A percentile compares a stretch with the other conserved stretches of the same genome.
Conservation (phyloP, 2,329 filamentous ascomycete species). For the Fusarium sublunatum region DNA sequence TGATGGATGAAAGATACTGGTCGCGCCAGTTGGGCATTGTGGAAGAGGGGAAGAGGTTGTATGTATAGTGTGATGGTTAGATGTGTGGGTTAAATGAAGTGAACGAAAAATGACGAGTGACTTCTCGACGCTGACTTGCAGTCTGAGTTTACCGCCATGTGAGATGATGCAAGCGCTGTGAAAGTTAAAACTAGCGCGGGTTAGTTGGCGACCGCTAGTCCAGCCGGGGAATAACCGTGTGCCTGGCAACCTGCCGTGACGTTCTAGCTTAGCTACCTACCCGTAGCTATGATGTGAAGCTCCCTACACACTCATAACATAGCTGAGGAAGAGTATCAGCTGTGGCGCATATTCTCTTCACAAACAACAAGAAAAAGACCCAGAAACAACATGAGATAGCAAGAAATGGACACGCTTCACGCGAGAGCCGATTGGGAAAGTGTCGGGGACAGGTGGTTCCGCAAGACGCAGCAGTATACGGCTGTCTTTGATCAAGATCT, state of each 20-base stretch:
- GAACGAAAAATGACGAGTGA: conserved; percentile 9
- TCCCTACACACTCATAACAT: conserved; percentile 8
- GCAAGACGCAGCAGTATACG: conserved; percentile 93
- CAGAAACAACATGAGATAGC: conserved; percentile 48
- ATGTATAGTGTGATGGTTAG: neutral
- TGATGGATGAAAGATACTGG: conserved; percentile 81
- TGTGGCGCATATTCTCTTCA: conserved; percentile 2
- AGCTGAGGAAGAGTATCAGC: conserved; percentile 24
- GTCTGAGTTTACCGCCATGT: conserved; percentile 24
- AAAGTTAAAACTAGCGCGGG: conserved; percentile 20
- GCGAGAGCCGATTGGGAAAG: conserved; percentile 93
- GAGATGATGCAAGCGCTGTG: conserved; percentile 45
- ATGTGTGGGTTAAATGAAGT: conserved; percentile 3
- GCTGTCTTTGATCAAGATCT: conserved; percentile 92
- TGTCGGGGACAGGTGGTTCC: conserved; percentile 93
- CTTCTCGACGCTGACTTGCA: conserved; percentile 14
- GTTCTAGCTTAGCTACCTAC: conserved; percentile 25
- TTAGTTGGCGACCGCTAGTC: conserved; percentile 26
- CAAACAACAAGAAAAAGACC: conserved; percentile 1
- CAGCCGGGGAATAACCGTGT: conserved; percentile 50
- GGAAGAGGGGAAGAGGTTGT: conserved; percentile 7
- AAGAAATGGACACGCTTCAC: conserved; percentile 66
- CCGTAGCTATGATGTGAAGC: conserved; percentile 18
- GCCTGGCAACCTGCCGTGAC: conserved; percentile 33
- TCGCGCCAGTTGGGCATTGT: conserved; percentile 78